Percentiles rank a stretch among this genome's conserved stretches.
Conservation (phyloP, 768 basidiomycete species). For the Rhizopogon sp. region DNA sequence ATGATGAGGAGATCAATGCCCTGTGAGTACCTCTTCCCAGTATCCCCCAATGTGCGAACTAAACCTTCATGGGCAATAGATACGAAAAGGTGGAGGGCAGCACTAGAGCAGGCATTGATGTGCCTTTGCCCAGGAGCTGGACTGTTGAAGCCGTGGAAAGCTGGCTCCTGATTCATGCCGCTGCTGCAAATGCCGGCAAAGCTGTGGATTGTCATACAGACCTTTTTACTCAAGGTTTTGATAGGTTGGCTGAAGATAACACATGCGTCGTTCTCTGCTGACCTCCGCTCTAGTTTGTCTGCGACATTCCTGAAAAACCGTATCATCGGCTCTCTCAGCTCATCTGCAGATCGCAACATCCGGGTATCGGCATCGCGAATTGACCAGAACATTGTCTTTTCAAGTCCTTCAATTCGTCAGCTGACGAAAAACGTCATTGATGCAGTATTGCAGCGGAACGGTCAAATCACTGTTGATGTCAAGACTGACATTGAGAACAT, state of each 20-base stretch:
- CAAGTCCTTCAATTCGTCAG: neutral
- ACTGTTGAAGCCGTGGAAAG: constrained; percentile 7
- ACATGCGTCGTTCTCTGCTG: too few relatives aligned
- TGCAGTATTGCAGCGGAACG: neutral
- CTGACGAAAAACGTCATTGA: neutral
- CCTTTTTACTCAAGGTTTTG: constrained; percentile 31
- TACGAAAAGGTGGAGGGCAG: constrained; percentile 29
- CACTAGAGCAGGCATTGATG: constrained; percentile 10
- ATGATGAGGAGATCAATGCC: constrained; percentile 41
- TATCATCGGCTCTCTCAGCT: too few relatives aligned
- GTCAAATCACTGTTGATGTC: neutral
- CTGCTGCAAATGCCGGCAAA: constrained; percentile 3
- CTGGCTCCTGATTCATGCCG: constrained; percentile 26
- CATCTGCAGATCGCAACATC: neutral
- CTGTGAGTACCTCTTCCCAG: constrained; percentile 26
- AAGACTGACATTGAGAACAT: constrained; percentile 8
- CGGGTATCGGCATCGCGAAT: neutral
- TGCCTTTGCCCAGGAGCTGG: constrained; percentile 21
- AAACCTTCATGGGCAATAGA: constrained; percentile 10
- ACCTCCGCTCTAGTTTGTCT: neutral
- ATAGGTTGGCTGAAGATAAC: constrained; percentile 21
- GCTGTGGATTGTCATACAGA: constrained; percentile 12
- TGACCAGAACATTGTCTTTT: neutral
- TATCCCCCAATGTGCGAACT: neutral
- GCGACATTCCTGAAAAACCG: neutral